These are phyloP conservation scores for Chlorencoelia australis DNA, from an alignment of 2,329 filamentous ascomycete genomes.

Conservation along the genomic window DNA sequence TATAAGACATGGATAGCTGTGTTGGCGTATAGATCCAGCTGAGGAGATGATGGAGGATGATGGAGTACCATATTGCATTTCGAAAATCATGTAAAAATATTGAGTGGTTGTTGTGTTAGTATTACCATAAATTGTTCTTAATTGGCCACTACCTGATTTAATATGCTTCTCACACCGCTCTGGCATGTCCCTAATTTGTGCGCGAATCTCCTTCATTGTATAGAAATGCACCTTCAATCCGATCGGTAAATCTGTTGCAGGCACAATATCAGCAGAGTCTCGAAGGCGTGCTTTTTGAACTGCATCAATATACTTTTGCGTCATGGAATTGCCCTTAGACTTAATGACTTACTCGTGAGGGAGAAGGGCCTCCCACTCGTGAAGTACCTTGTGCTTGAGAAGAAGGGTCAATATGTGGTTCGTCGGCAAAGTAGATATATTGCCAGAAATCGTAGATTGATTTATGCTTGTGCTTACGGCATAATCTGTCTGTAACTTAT, in stretches of 20 bases:
- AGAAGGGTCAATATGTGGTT: neutral
- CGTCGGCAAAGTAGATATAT: neutral
- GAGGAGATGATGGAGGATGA: no score
- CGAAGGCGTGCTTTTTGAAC: neutral
- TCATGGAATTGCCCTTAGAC: neutral
- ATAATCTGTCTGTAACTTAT: neutral
- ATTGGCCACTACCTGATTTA: neutral
- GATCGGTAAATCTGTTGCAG: neutral
- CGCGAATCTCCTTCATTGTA: neutral
- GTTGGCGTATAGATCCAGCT: no score
- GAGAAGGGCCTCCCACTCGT: neutral
- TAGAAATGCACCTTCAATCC: neutral
- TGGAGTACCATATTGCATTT: no score
- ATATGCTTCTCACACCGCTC: neutral
- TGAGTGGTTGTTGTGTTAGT: no score
- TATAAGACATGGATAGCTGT: no score
- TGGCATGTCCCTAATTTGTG: neutral
- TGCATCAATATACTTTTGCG: neutral
- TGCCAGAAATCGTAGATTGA: neutral
- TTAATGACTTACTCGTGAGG: neutral
- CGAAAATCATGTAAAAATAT: no score
- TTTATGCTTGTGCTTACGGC: neutral
- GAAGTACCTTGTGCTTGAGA: neutral
- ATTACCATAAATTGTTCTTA: neutral
- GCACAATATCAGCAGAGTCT: no score